Conservation (phyloP, 768 basidiomycete species). For the Fomitopsis serialis region DNA sequence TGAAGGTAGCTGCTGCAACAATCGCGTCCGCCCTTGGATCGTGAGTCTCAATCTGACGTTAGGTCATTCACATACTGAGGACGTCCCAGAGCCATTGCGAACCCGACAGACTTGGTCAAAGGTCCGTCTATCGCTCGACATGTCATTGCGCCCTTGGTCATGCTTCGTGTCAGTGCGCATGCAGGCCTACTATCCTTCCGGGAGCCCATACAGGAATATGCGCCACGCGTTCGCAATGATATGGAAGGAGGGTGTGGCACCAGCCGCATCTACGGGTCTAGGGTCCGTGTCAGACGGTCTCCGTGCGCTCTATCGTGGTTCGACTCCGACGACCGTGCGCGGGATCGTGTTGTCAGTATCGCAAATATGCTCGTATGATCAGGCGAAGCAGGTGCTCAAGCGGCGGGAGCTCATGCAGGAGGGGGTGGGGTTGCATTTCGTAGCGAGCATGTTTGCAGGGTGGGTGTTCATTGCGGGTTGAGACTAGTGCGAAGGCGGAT, state of each 20-base stretch:
- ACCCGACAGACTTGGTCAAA: slow-evolving; percentile 32
- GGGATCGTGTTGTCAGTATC: slow-evolving; percentile 29
- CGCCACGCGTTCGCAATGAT: slow-evolving; percentile 27
- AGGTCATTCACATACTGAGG: no score
- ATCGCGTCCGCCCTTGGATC: slow-evolving; percentile 28
- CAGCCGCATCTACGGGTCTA: not conserved
- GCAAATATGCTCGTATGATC: slow-evolving; percentile 33
- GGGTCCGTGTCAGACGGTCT: slow-evolving; percentile 17
- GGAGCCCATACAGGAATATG: slow-evolving; percentile 27
- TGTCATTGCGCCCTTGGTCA: not conserved
- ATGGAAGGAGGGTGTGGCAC: slow-evolving; percentile 22
- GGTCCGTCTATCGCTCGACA: slow-evolving; percentile 10
- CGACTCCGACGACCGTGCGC: slow-evolving; percentile 27
- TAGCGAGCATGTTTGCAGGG: slow-evolving; percentile 30
- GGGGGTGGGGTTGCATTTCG: slow-evolving; percentile 27
- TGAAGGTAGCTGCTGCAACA: slow-evolving; percentile 29
- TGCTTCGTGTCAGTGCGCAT: slow-evolving; percentile 23
- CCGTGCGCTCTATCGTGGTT: slow-evolving; percentile 27
- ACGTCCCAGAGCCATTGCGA: slow-evolving; percentile 29
- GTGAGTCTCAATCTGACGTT: slow-evolving; percentile 11
- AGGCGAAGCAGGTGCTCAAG: slow-evolving; percentile 30
- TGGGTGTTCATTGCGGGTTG: slow-evolving; percentile 14
- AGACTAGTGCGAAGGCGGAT: not conserved
- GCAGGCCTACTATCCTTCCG: slow-evolving; percentile 31
- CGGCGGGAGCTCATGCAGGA: slow-evolving; percentile 25